Percentiles rank a stretch among this genome's conserved stretches.
Conservation (phyloP, 2,329 filamentous ascomycete species). For the Ophiocordyceps camponoti-saundersi region DNA sequence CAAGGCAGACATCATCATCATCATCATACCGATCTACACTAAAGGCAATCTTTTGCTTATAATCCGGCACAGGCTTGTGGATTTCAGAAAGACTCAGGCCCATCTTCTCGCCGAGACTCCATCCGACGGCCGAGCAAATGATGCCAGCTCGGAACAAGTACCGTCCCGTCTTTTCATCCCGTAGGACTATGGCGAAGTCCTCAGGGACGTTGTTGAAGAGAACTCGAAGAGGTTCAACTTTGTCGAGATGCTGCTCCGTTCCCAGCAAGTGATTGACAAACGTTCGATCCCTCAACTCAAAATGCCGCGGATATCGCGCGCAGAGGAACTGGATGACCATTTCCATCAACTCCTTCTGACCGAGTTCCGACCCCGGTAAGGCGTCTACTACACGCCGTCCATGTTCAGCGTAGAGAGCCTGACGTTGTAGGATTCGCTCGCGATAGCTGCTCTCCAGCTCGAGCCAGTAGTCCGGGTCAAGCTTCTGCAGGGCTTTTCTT, state of each 20-base stretch:
- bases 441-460: conserved; percentile 64
- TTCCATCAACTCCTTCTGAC: conserved; percentile 77
- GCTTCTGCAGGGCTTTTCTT: conserved; percentile 53
- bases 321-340: conserved; percentile 70
- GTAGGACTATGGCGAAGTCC: conserved; percentile 63
- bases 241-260: conserved; percentile 41
- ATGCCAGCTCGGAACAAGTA: conserved; percentile 63
- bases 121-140: conserved; percentile 65
- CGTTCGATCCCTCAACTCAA: conserved; percentile 39
- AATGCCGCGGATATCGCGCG: conserved; percentile 60
- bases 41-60: conserved; percentile 74
- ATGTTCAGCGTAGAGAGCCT: conserved; percentile 44
- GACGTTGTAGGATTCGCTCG: conserved; percentile 49
- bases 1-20: background rate
- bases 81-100: conserved; percentile 54
- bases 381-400: conserved; percentile 47
- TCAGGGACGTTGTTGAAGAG: conserved; percentile 68
- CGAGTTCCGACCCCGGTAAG: conserved; percentile 60
- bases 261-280: conserved; percentile 55
- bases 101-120: conserved; percentile 62
- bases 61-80: conserved; percentile 61
- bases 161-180: conserved; percentile 51
- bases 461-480: conserved; percentile 79
- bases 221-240: conserved; percentile 48
- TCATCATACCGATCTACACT: conserved; percentile 60